phyloP scores from a whole-genome alignment of 192 early-diverging fungal genomes.

The Podila minutissima region DNA sequence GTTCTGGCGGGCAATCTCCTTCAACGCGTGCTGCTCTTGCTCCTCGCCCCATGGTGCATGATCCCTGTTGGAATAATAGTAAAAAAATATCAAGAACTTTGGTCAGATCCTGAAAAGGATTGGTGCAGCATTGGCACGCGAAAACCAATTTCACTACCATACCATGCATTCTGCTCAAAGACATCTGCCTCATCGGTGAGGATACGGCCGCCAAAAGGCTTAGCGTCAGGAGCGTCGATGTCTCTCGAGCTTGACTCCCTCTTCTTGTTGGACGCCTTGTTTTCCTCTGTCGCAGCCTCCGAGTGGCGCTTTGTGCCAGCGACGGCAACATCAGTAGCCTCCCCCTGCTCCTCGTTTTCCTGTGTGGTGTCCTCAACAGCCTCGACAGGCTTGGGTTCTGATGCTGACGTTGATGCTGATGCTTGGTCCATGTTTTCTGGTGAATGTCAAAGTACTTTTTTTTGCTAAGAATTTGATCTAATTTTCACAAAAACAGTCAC shows the following conservation, averaged over 20 bases:
- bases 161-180: slow-evolving; percentile 95
- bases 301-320: slow-evolving; percentile 8
- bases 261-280: slow-evolving; percentile 23
- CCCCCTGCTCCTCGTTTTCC: not conserved
- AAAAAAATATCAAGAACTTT: not conserved
- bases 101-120: no score
- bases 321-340: not conserved
- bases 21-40: slow-evolving; percentile 79
- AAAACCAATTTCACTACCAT: slow-evolving; percentile 10
- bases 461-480: no score
- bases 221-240: slow-evolving; percentile 15
- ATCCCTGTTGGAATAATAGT: slow-evolving; percentile 77
- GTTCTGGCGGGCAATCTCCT: slow-evolving; percentile 79
- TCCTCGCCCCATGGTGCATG: slow-evolving; percentile 91
- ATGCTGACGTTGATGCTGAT: not conserved
- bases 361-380: not conserved
- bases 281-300: slow-evolving; percentile 23
- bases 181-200: slow-evolving; percentile 80
- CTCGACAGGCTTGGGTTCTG: not conserved
- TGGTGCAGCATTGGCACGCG: no score
- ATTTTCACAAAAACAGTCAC: no score
- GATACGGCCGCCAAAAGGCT: slow-evolving; percentile 79
- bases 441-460: not conserved
- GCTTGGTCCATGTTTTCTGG: not conserved
- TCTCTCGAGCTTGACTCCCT: slow-evolving; percentile 39